Percentiles rank a stretch among this genome's conserved stretches.
Evolutionary conservation across 2,329 filamentous ascomycete genomes (phyloP).

Genomic region (Plenodomus lindquistii): DNA sequence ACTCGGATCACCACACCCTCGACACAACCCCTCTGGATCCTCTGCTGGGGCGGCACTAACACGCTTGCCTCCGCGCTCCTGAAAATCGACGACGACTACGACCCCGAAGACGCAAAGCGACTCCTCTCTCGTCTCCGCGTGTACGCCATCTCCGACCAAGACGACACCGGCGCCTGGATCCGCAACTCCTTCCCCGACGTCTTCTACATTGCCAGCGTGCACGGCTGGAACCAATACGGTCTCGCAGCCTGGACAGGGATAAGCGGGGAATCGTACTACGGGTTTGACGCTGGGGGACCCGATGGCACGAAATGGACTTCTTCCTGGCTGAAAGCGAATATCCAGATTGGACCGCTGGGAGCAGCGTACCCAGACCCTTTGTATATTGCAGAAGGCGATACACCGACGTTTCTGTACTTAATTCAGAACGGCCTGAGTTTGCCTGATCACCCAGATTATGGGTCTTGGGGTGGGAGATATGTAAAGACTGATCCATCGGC

Average conservation of each 20-base stretch:
- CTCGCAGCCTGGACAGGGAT: constrained; percentile 62
- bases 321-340: constrained; percentile 57
- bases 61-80: constrained; percentile 56
- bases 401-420: constrained; percentile 55
- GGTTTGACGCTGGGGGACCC: constrained; percentile 54
- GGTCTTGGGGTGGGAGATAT: constrained; percentile 58
- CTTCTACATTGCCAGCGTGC: constrained; percentile 60
- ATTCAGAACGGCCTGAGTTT: constrained; percentile 55
- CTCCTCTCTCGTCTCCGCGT: constrained; percentile 39
- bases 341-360: constrained; percentile 56
- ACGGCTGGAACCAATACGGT: constrained; percentile 61
- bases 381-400: constrained; percentile 60
- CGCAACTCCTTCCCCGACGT: constrained; percentile 58
- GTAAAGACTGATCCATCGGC: constrained; percentile 37
- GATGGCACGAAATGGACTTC: constrained; percentile 54
- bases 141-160: constrained; percentile 61
- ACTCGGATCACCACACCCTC: constrained; percentile 45
- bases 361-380: constrained; percentile 50
- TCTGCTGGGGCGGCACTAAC: constrained; percentile 60
- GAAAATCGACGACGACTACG: constrained; percentile 40
- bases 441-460: constrained; percentile 53
- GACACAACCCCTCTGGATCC: constrained; percentile 55
- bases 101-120: constrained; percentile 39
- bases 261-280: constrained; percentile 53
- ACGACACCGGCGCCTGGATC: constrained; percentile 62